phyloP scores from a whole-genome alignment of 2,329 filamentous ascomycete species.

The Pyrenophora graminea region DNA sequence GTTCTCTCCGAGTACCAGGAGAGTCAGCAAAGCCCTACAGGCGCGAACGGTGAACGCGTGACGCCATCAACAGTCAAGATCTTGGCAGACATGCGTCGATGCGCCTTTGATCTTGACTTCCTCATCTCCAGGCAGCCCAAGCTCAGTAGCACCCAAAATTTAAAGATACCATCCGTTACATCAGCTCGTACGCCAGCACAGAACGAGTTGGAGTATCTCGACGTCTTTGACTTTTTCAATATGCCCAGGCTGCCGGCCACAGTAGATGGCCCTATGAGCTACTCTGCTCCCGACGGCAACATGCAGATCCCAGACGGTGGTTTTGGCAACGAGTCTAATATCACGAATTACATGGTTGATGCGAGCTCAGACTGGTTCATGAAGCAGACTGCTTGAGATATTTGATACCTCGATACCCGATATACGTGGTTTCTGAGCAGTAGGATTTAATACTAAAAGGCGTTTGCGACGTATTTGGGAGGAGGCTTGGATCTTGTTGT shows the following conservation, averaged over 20 bases:
- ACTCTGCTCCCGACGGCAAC: slow-evolving; percentile 35
- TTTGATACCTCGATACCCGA: not conserved
- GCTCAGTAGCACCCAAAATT: slow-evolving; percentile 41
- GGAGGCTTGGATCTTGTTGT: too few species aligned
- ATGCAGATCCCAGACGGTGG: slow-evolving; percentile 32
- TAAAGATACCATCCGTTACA: slow-evolving; percentile 46
- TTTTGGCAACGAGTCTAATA: slow-evolving; percentile 69
- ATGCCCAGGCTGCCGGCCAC: slow-evolving; percentile 70
- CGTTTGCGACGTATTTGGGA: not conserved
- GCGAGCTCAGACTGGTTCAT: slow-evolving; percentile 75
- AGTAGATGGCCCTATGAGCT: slow-evolving; percentile 37
- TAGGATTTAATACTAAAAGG: not conserved
- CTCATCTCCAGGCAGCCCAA: slow-evolving; percentile 80
- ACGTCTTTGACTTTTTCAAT: slow-evolving; percentile 95
- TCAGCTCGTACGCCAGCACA: slow-evolving; percentile 71
- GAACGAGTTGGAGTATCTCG: slow-evolving; percentile 86
- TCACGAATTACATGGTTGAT: slow-evolving; percentile 77
- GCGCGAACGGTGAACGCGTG: slow-evolving; percentile 68
- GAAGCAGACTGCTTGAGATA: slow-evolving; percentile 23
- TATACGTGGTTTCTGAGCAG: not conserved
- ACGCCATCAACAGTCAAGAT: slow-evolving; percentile 85
- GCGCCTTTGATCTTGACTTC: slow-evolving; percentile 87
- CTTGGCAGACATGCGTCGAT: slow-evolving; percentile 86
- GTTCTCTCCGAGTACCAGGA: slow-evolving; percentile 87
- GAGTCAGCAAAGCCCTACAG: slow-evolving; percentile 64